Conservation (phyloP, 2,329 filamentous ascomycete genomes). For the Ophiostoma quercus region DNA sequence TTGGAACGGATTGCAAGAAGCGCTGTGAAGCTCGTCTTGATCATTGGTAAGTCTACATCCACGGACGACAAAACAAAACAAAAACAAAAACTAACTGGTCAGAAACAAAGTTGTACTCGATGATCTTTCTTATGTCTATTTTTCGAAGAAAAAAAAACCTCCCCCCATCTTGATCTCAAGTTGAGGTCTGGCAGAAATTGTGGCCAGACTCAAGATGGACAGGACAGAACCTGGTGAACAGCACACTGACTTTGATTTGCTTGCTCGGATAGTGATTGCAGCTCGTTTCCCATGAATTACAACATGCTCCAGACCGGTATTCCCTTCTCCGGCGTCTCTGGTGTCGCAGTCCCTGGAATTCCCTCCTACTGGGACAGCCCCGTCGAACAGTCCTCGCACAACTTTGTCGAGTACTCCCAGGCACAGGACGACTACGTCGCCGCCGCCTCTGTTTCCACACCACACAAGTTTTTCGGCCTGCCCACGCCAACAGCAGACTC, state of each 20-base stretch:
- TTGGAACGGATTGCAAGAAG: constrained; percentile 13
- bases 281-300: constrained; percentile 47
- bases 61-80: no score
- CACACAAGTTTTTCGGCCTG: constrained; percentile 38
- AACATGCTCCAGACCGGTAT: constrained; percentile 18
- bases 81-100: neutral
- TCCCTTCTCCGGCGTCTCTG: neutral
- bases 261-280: constrained; percentile 27
- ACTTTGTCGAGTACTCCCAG: constrained; percentile 42
- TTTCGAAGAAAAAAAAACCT: constrained; percentile 9
- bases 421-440: constrained; percentile 49
- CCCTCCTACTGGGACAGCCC: constrained; percentile 54
- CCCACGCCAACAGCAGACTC: constrained; percentile 35
- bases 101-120: constrained; percentile 14
- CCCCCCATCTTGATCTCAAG: no score
- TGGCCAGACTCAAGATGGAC: no score
- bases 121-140: no score
- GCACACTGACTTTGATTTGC: constrained; percentile 47
- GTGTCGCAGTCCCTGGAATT: neutral
- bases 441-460: constrained; percentile 30
- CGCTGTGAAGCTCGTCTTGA: constrained; percentile 9
- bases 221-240: constrained; percentile 42
- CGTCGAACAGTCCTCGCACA: constrained; percentile 58
- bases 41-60: neutral
- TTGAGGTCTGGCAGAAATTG: no score